Conservation (phyloP, 1,284 basidiomycete species). For the Rhizoctonia solani region DNA sequence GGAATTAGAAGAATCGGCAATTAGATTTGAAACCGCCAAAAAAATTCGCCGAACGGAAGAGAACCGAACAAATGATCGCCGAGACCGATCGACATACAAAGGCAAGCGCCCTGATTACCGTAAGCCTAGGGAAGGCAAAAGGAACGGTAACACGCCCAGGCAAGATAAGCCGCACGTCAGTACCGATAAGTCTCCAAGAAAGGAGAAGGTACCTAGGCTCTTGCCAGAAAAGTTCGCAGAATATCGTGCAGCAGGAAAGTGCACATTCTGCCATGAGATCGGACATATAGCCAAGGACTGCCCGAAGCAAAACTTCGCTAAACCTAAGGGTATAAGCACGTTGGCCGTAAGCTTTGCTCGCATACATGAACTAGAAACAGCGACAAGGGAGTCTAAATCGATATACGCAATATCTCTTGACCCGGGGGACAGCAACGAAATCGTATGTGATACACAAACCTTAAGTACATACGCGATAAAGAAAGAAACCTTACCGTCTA, state of each 20-base stretch:
- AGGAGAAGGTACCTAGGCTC: not conserved
- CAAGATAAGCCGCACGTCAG: too few species aligned
- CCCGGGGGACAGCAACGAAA: too few species aligned
- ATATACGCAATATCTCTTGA: not conserved
- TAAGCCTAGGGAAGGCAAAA: not conserved
- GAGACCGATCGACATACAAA: not conserved
- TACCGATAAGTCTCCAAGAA: not conserved
- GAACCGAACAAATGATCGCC: not conserved
- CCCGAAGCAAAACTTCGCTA: conserved; percentile 8
- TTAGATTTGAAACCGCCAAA: not conserved
- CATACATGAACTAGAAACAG: conserved; percentile 5
- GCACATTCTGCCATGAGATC: conserved; percentile 20
- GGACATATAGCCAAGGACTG: conserved; percentile 33
- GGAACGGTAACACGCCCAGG: not conserved
- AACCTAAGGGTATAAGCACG: not conserved
- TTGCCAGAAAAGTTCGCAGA: conserved; percentile 19
- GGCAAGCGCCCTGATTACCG: not conserved
- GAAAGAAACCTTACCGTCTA: not conserved
- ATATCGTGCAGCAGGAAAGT: conserved; percentile 28
- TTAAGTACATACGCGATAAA: not conserved
- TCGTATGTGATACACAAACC: too few species aligned
- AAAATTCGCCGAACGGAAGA: not conserved
- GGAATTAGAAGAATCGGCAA: too few species aligned
- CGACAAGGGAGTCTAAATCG: not conserved
- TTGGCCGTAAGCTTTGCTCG: not conserved